These are phyloP conservation scores for Leccinum broughii DNA, from an alignment of 768 basidiomycete genomes.

Conservation along the genomic window DNA sequence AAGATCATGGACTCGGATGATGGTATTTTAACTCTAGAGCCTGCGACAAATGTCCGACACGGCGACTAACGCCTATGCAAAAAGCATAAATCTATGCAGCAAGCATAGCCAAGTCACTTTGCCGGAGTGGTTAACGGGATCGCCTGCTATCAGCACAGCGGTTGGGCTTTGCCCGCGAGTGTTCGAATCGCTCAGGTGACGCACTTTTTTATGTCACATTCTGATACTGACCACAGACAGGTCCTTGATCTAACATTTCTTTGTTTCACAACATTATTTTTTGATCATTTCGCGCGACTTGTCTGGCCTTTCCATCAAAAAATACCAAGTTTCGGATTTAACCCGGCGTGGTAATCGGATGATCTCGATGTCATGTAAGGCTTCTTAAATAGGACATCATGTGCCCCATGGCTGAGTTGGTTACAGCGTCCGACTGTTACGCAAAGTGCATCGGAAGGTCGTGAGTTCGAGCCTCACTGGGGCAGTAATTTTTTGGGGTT, in stretches of 20 bases:
- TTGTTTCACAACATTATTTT: background rate
- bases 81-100: accelerated
- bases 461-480: slow-evolving; percentile 70
- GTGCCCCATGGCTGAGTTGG: slow-evolving; percentile 80
- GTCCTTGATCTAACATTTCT: background rate
- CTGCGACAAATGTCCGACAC: background rate
- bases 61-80: background rate
- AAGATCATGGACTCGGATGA: slow-evolving; percentile 4
- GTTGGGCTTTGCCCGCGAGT: slow-evolving; percentile 63
- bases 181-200: slow-evolving; percentile 66
- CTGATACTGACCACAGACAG: background rate
- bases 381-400: background rate
- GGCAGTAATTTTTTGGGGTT: slow-evolving; percentile 37
- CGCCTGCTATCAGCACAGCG: slow-evolving; percentile 64
- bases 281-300: background rate
- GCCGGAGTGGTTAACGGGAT: slow-evolving; percentile 94
- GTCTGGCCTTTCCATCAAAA: background rate
- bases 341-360: background rate
- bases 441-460: slow-evolving; percentile 53
- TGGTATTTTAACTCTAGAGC: slow-evolving; percentile 8
- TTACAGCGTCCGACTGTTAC: slow-evolving; percentile 79
- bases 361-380: background rate
- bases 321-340: no score
- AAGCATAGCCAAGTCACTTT: slow-evolving; percentile 59
- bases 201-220: slow-evolving; percentile 34